phyloP scores from a whole-genome alignment of 495 filamentous ascomycete genomes.

The Terfezia claveryi region DNA sequence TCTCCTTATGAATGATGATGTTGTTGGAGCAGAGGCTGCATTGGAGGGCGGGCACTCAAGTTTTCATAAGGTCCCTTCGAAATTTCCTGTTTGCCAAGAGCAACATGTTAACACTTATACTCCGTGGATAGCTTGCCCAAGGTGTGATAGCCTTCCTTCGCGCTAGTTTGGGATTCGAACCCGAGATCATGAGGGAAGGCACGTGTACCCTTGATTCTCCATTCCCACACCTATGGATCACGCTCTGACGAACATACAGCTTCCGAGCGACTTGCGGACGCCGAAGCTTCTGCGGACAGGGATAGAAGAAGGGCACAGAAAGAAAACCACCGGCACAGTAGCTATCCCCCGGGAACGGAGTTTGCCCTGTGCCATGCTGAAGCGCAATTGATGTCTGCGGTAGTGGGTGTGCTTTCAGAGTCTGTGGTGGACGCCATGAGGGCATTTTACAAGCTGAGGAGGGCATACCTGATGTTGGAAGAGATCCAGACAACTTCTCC shows the following conservation, averaged over 20 bases:
- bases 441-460: conserved; percentile 81
- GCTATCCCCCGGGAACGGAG: conserved; percentile 68
- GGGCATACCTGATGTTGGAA: conserved; percentile 69
- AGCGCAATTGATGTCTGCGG: conserved; percentile 70
- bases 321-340: conserved; percentile 28
- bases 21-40: conserved; percentile 58
- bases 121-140: conserved; percentile 39
- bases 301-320: conserved; percentile 55
- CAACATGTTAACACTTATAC: conserved; percentile 6
- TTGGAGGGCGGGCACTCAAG: conserved; percentile 54
- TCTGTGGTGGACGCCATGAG: conserved; percentile 78
- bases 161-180: conserved; percentile 79
- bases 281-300: conserved; percentile 55
- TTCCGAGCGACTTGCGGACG: conserved; percentile 45
- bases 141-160: conserved; percentile 66
- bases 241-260: conserved; percentile 26
- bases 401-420: conserved; percentile 75
- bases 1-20: conserved; percentile 82
- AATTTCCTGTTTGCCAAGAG: not conserved
- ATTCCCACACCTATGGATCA: not conserved
- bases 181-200: conserved; percentile 79
- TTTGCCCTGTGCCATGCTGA: conserved; percentile 61
- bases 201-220: conserved; percentile 5
- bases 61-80: conserved; percentile 48
- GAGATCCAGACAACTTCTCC: conserved; percentile 27